Percentiles rank a stretch among this genome's conserved stretches.
Conservation (phyloP, 2,329 filamentous ascomycete genomes). For the Colletotrichum musicola region DNA sequence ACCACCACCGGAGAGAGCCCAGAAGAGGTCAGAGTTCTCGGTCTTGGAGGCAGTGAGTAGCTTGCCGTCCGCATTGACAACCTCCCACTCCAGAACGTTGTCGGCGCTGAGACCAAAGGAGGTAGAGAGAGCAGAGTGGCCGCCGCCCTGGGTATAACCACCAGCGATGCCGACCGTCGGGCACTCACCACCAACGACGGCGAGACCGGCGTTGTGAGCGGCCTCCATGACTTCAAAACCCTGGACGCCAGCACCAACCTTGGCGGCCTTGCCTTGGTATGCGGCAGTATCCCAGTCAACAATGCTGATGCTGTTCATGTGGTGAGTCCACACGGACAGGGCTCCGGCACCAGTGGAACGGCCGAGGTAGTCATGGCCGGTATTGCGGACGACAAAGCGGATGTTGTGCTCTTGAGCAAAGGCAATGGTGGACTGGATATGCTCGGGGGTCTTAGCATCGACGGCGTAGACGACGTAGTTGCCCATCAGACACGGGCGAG, state of each 20-base stretch:
- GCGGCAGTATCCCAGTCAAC: constrained; percentile 44
- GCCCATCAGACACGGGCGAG: constrained; percentile 56
- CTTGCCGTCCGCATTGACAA: constrained; percentile 60
- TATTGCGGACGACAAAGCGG: constrained; percentile 65
- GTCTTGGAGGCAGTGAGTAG: constrained; percentile 57
- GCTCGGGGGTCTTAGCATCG: constrained; percentile 46
- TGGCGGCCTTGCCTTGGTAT: constrained; percentile 46
- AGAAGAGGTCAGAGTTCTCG: constrained; percentile 61
- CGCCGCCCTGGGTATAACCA: constrained; percentile 72
- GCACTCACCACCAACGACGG: constrained; percentile 59
- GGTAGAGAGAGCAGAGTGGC: constrained; percentile 66
- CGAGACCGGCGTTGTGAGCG: constrained; percentile 27
- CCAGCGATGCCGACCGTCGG: constrained; percentile 69
- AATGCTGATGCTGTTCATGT: constrained; percentile 54
- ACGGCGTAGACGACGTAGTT: constrained; percentile 59
- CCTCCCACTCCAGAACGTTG: constrained; percentile 63
- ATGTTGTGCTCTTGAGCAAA: constrained; percentile 55
- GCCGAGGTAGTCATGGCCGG: constrained; percentile 66
- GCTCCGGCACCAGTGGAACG: constrained; percentile 65
- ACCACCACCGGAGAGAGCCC: constrained; percentile 62
- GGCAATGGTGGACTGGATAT: constrained; percentile 49
- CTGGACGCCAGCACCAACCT: constrained; percentile 65
- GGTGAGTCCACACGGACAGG: constrained; percentile 61
- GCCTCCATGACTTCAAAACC: constrained; percentile 55
- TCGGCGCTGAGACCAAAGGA: constrained; percentile 70